Base-by-base conservation (phyloP, 768 basidiomycete genomes). In the Pleurotus djamor region DNA sequence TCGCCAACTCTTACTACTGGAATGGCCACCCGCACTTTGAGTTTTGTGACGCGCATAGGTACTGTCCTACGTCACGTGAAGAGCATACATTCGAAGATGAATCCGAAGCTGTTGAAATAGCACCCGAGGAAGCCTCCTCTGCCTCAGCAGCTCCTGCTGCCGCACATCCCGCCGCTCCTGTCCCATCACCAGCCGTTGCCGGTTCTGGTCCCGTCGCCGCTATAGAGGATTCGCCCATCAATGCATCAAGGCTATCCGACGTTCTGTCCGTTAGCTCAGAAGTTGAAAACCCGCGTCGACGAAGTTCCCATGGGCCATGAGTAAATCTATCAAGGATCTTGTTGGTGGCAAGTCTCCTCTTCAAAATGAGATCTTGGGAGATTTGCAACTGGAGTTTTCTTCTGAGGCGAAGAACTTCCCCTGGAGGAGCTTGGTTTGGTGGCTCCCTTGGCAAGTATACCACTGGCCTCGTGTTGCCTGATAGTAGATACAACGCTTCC, bases 331-430 rank as follows among this genome's bases (percentile, higher is more conserved):
- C 80, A 98, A 99, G 74, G 97, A 99, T 67, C 89, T 99, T 58
- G 96, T 97, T 48, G 94, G 94, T 33, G 97, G 97, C 64, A 99
- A 99, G 76, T 98, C 96, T n/a, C 98, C 97, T 0, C 80, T 99
- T 60, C 97, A 98, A 75, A 99, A 99, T 71, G 97, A 99, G 72
- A 98, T 99, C 62, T 78, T 99, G 47, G 97, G 97, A 49, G 97
- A 98, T 69, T 82, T 99, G 38, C 95, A 97, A 69, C 85, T 93
- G 66, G 97, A 99, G 71, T 99, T 99, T 71, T 67, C 87, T 4
- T 92, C 93, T 7, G 94, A 79, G 95, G 92, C 8, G 97, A 99
- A 72, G 97, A 99, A 67, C 83, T 99, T 44, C 90, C 97, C 37
- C 85, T 99, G 51, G 95, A 98, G 65, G 97, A 99, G 70, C 87